phyloP scores from a whole-genome alignment of 495 filamentous ascomycete species.

The Tetracladium setigerum region DNA sequence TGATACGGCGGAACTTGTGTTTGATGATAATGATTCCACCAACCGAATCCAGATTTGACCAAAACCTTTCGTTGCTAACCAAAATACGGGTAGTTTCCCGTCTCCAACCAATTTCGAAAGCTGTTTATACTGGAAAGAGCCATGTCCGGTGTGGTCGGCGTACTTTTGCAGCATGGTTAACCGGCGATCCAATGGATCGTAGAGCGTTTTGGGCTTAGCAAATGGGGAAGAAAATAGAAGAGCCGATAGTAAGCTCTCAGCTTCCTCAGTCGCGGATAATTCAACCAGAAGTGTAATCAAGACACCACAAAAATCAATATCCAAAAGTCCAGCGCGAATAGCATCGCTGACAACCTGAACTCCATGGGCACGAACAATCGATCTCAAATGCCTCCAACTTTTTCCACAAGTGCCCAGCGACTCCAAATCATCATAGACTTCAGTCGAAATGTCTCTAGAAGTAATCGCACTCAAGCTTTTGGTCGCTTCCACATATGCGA shows the following conservation, averaged over 20 bases:
- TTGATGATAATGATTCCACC: slow-evolving; percentile 23
- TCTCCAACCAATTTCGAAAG: slow-evolving; percentile 27
- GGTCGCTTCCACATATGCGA: slow-evolving; percentile 41
- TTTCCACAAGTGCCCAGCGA: slow-evolving; percentile 40
- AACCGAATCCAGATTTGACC: slow-evolving; percentile 28
- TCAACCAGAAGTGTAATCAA: slow-evolving; percentile 36
- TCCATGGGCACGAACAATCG: slow-evolving; percentile 62
- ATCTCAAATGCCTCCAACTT: slow-evolving; percentile 60
- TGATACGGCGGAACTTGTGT: slow-evolving; percentile 22
- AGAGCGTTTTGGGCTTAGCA: slow-evolving; percentile 24
- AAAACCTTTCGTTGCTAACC: slow-evolving; percentile 37
- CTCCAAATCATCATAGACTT: slow-evolving; percentile 64
- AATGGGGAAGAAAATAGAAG: slow-evolving; percentile 27
- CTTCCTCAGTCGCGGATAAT: slow-evolving; percentile 31
- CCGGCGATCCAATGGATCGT: slow-evolving; percentile 18
- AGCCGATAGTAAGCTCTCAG: slow-evolving; percentile 28
- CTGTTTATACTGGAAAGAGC: slow-evolving; percentile 27
- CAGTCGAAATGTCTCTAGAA: slow-evolving; percentile 29
- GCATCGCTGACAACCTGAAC: slow-evolving; percentile 49
- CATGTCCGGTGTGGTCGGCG: slow-evolving; percentile 16
- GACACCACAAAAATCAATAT: slow-evolving; percentile 28
- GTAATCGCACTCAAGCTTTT: slow-evolving; percentile 32
- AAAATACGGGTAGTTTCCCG: slow-evolving; percentile 29
- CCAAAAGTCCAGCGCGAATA: slow-evolving; percentile 38
- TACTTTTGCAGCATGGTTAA: slow-evolving; percentile 25